These are phyloP conservation scores for Ophiostoma quercus DNA, from an alignment of 2,329 filamentous ascomycete species.

Conservation along the genomic window DNA sequence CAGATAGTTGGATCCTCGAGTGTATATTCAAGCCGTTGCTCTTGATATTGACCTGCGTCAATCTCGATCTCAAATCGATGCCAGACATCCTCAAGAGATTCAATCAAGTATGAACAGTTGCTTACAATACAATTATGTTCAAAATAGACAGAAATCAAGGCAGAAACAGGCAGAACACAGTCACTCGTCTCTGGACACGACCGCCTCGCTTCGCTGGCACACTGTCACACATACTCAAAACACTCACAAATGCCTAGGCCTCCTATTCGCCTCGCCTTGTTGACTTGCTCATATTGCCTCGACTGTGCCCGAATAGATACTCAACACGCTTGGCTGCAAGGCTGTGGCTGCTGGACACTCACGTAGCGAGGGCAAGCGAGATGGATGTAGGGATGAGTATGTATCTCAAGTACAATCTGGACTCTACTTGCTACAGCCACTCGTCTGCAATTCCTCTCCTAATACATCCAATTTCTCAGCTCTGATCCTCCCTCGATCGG, in stretches of 20 bases:
- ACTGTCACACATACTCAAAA: not conserved
- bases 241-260: not conserved
- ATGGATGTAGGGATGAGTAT: not conserved
- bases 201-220: constrained; percentile 1
- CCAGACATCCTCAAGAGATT: no score
- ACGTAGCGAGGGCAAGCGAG: not conserved
- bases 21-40: no score
- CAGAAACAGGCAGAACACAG: not conserved
- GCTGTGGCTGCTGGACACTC: not conserved
- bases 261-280: not conserved
- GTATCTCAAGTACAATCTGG: not conserved
- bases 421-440: not conserved
- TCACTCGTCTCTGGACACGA: not conserved
- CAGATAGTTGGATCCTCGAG: no score
- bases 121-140: no score
- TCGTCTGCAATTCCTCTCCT: no score
- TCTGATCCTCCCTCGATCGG: no score
- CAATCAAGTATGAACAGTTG: no score
- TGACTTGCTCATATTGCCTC: not conserved
- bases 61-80: no score
- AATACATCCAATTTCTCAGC: no score
- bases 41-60: no score
- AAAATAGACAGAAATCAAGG: not conserved
- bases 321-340: no score
- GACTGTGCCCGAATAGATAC: no score